Evolutionary conservation across 1,139 yeast genomes (phyloP).

Genomic region (Taphrina confusa): DNA sequence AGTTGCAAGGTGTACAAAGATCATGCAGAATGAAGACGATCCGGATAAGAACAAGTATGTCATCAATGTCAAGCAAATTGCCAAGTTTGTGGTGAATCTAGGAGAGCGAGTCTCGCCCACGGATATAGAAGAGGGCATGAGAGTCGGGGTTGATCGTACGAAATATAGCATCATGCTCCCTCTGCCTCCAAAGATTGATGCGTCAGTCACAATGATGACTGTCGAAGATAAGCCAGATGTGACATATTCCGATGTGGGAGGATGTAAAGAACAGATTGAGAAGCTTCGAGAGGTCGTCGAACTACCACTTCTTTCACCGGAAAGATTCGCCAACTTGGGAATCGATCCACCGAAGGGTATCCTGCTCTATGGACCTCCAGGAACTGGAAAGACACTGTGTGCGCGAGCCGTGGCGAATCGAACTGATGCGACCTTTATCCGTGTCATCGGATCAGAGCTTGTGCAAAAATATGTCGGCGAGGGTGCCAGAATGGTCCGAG

Average conservation of each 20-base stretch:
- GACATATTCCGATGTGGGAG: constrained; percentile 86
- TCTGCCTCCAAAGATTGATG: constrained; percentile 95
- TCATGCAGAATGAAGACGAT: constrained; percentile 65
- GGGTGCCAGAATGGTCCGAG: constrained; percentile 99
- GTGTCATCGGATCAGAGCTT: constrained; percentile 96
- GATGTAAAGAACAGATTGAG: constrained; percentile 96
- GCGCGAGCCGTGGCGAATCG: constrained; percentile 98
- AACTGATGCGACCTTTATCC: constrained; percentile 95
- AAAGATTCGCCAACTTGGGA: constrained; percentile 91
- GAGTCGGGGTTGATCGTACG: constrained; percentile 97
- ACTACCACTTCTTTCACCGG: constrained; percentile 89
- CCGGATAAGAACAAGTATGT: constrained; percentile 87
- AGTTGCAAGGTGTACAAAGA: constrained; percentile 97
- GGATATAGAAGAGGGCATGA: constrained; percentile 98
- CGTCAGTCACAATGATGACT: constrained; percentile 99
- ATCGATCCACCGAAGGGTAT: constrained; percentile 99
- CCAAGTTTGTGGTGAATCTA: constrained; percentile 88
- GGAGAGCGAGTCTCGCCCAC: constrained; percentile 98
- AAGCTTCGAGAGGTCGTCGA: constrained; percentile 96
- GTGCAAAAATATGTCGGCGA: constrained; percentile 99
- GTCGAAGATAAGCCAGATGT: constrained; percentile 97
- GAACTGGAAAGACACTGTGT: constrained; percentile 96
- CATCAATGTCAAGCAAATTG: constrained; percentile 94
- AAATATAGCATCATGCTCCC: constrained; percentile 96
- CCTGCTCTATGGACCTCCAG: constrained; percentile 94